Evolutionary conservation across 2,329 filamentous ascomycete species (phyloP), one percentile per base, ranked within the genome.

Genomic region (Colletotrichum higginsianum): DNA sequence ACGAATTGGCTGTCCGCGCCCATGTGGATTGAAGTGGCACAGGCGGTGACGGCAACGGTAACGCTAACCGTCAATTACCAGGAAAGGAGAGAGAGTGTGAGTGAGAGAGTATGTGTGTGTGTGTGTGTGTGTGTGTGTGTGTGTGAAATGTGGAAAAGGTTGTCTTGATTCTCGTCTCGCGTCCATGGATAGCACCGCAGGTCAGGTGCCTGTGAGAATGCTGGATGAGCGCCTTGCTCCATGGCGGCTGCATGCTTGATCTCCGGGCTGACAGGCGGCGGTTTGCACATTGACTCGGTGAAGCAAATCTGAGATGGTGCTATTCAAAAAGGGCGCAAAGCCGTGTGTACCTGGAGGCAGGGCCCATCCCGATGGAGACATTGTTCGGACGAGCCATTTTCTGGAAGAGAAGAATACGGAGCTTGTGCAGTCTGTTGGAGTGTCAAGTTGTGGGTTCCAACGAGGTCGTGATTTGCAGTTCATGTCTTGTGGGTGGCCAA

Each of bases 341-440:
- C 38, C 30, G 35, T 40, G 30, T 30, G 61, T 30, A 46, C 21
- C 47, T 44, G 11, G 62, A 66, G 47, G 42, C 30, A 57, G 66
- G 50, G 58, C 46, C 64, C 58, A 71, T 71, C 30, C 58, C n/a
- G 52, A 68, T 71, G 68, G 65, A 40, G 65, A 58, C 60, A 38
- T 13, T 47, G 40, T 53, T 72, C 69, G 69, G 69, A 72, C 65
- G 69, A 72, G 69, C 69, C 69, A 72, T 72, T 72, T 72, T 69
- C 69, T 72, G 69, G 60, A 63, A 60, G 35, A 55, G 26, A 50
- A 69, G 53, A 72, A 69, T 13, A 57, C 50, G 13, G 26, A 53
- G 42, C 23, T 53, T n/a, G 46, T 60, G 58, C 46, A 61, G 30
- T 38, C n/a, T 47, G 23, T 57, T 61, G 26, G 52, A 44, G 26